phyloP scores from a whole-genome alignment of 805 yeast species.

The Yarrowia divulgata region DNA sequence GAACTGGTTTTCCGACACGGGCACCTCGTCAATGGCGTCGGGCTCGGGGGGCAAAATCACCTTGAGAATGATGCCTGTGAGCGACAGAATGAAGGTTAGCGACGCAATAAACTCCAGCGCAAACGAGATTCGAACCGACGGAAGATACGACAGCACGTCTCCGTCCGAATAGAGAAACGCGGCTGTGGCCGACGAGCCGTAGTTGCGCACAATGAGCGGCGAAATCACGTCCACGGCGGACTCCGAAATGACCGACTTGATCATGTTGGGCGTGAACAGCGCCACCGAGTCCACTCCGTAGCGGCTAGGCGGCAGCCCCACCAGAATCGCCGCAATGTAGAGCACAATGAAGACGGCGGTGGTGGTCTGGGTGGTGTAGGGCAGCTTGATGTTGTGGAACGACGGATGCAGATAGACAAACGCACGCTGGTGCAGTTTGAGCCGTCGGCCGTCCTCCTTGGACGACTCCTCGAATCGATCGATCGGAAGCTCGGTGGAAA shows the following conservation, averaged over 20 bases:
- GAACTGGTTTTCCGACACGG: constrained; percentile 43
- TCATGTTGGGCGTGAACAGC: constrained; percentile 20
- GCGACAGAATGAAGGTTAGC: constrained; percentile 59
- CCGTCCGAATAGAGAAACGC: constrained; percentile 28
- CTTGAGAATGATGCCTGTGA: constrained; percentile 57
- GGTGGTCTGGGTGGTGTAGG: constrained; percentile 19
- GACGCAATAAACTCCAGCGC: constrained; percentile 63
- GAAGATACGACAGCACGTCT: constrained; percentile 24
- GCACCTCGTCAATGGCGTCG: constrained; percentile 44
- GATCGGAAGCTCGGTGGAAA: constrained; percentile 26
- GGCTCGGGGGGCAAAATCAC: constrained; percentile 49
- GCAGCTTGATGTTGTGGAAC: constrained; percentile 27
- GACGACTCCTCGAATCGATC: constrained; percentile 17
- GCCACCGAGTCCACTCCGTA: constrained; percentile 32
- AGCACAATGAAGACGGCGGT: constrained; percentile 25
- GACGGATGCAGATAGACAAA: constrained; percentile 30
- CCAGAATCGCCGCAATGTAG: constrained; percentile 28
- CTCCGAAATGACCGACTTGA: constrained; percentile 4
- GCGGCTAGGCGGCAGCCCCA: constrained; percentile 27
- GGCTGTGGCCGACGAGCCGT: constrained; percentile 22
- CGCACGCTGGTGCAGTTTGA: constrained; percentile 33
- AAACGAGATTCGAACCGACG: constrained; percentile 36
- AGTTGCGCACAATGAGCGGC: constrained; percentile 32
- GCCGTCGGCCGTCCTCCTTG: constrained; percentile 13
- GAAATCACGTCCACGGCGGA: constrained; percentile 25